A percentile compares a stretch with the other conserved stretches of the same genome.
phyloP scores from a whole-genome alignment of 306 rosid species.

The Begonia peltatifolia region DNA sequence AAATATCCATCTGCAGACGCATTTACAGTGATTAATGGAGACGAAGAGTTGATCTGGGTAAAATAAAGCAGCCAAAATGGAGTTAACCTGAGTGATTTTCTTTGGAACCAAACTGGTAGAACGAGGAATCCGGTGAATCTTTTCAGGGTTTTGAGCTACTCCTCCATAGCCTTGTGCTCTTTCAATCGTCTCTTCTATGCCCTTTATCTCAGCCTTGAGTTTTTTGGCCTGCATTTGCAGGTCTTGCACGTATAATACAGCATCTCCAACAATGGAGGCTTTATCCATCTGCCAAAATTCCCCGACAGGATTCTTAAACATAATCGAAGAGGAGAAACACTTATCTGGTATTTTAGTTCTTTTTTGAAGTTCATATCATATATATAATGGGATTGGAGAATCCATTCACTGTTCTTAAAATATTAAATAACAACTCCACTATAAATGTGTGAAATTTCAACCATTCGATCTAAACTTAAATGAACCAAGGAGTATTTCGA shows the following conservation, averaged over 20 bases:
- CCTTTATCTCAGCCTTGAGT: conserved; percentile 46
- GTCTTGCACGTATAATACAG: conserved; percentile 46
- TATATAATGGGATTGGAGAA: too few relatives aligned
- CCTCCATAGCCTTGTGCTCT: conserved; percentile 28
- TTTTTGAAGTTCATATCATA: too few relatives aligned
- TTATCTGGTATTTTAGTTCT: too few relatives aligned
- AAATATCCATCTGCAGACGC: conserved; percentile 46
- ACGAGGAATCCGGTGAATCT: conserved; percentile 8
- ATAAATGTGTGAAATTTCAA: too few relatives aligned
- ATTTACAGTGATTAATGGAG: not conserved
- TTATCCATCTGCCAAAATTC: conserved; percentile 55
- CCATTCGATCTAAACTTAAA: too few relatives aligned
- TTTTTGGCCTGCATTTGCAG: conserved; percentile 53
- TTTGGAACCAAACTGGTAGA: conserved; percentile 16
- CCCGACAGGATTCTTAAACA: not conserved
- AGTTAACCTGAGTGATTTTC: conserved; percentile 48
- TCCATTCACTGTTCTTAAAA: too few relatives aligned
- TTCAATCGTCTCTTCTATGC: conserved; percentile 41
- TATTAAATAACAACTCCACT: too few relatives aligned
- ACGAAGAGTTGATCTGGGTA: too few relatives aligned
- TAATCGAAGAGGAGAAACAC: too few relatives aligned
- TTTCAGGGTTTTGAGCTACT: conserved; percentile 15
- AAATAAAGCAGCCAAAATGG: not conserved
- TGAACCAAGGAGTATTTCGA: too few relatives aligned
- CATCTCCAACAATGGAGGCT: conserved; percentile 81